Evolutionary conservation across 2,329 filamentous ascomycete genomes (phyloP), one percentile per base, ranked within the genome.

Genomic region (Thelonectria discophora): DNA sequence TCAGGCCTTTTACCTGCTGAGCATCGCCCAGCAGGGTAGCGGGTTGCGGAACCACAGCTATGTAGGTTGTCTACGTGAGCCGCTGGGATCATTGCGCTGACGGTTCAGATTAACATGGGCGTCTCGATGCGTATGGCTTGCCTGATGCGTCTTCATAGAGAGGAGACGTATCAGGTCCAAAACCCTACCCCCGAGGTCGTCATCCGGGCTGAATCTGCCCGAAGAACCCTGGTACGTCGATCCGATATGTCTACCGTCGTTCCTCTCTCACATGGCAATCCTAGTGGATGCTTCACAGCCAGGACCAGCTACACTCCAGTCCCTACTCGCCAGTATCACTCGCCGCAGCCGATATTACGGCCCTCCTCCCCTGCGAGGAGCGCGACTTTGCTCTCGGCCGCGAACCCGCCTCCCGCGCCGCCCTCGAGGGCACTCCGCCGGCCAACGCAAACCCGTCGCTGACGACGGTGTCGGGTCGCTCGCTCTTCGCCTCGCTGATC

Each of bases 221-320:
- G 84, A 21, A 80, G 84, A 37, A 87, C 84, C 24, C 70, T 86
- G 72, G 83, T 85, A 74, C 69, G 81, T 74, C 21, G 51, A 34
- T 12, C 13, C 8, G 5, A 39, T 18, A 27, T 2, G 15, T n/a
- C n/a, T 52, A 11, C 34, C 3, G 30, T 13, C 15, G n/a, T 27
- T 15, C 60, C 49, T 52, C 51, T 65, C 40, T 24, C 48, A 32
- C n/a, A 13, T 21, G 1, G 18, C 17, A 7, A 15, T 54, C 21
- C 18, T 30, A 85, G 82, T 87, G 84, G 84, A 86, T 86, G 83
- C 69, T 87, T 34, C 82, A 86, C 68, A 86, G 81, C 65, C 84
- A 87, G 67, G 84, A 87, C 63, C 85, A 84, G 64, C 76, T 87
- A 21, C 82, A 86, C 63, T 85, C 83, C 1, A 82, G 83, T 0